Evolutionary conservation across 1,284 basidiomycete genomes (phyloP).

Genomic region (Ceratobasidium sp.): DNA sequence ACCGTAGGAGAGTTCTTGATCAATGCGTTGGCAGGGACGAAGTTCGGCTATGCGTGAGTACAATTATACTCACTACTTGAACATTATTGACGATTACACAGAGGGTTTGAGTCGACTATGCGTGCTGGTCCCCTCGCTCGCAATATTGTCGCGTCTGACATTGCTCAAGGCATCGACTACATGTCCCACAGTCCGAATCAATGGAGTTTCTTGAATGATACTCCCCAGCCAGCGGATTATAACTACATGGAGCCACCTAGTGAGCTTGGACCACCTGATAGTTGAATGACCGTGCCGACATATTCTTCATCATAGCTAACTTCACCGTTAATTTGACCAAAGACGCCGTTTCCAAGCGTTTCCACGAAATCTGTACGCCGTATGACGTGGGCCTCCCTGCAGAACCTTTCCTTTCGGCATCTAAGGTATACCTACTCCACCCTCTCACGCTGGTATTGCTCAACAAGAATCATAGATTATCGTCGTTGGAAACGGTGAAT

Average conservation of each 20-base stretch:
- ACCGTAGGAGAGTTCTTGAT: constrained; percentile 56
- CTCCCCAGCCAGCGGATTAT: constrained; percentile 58
- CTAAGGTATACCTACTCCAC: constrained; percentile 54
- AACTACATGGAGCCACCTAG: constrained; percentile 64
- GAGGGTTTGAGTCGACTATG: constrained; percentile 67
- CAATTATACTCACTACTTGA: constrained; percentile 59
- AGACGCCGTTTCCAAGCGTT: constrained; percentile 47
- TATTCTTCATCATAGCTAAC: neutral
- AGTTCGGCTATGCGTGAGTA: constrained; percentile 64
- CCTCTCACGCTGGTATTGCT: constrained; percentile 12
- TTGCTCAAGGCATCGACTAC: constrained; percentile 32
- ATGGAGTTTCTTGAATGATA: constrained; percentile 66
- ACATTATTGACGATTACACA: constrained; percentile 41
- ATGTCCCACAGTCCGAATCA: constrained; percentile 44
- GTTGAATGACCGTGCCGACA: neutral
- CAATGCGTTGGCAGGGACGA: constrained; percentile 59
- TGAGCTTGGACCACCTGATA: neutral
- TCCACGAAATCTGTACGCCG: constrained; percentile 54
- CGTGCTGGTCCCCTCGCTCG: constrained; percentile 24
- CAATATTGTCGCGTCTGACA: constrained; percentile 32
- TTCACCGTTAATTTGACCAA: constrained; percentile 1
- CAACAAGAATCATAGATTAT: constrained; percentile 51
- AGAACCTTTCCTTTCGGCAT: constrained; percentile 65
- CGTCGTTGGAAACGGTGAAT: constrained; percentile 62
- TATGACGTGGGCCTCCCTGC: constrained; percentile 61